Conservation (phyloP, 2,329 filamentous ascomycete genomes). For the Furcasterigmium sp. region DNA sequence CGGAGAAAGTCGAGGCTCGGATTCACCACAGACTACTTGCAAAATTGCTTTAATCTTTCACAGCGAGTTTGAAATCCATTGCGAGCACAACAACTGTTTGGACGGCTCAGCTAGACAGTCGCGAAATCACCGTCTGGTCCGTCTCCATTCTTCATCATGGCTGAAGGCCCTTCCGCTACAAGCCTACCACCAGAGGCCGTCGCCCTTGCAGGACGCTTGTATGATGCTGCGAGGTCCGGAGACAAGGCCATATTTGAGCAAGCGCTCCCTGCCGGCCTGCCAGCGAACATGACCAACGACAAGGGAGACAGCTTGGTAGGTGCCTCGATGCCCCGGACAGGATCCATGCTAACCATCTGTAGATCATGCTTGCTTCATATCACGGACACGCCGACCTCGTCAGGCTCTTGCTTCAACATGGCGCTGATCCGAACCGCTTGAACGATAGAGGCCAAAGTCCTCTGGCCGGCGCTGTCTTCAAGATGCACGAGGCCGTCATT, state of each 20-base stretch:
- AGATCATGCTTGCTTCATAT: slow-evolving; percentile 70
- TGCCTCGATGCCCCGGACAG: background rate
- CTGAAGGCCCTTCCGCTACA: background rate
- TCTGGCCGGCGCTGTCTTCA: slow-evolving; percentile 68
- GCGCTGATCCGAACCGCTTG: slow-evolving; percentile 61
- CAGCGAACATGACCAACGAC: slow-evolving; percentile 65
- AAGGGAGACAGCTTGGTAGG: slow-evolving; percentile 66
- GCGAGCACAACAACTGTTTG: too few species aligned
- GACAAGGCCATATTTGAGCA: slow-evolving; percentile 53
- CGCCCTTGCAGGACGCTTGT: slow-evolving; percentile 61
- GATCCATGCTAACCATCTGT: background rate
- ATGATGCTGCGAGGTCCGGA: slow-evolving; percentile 59
- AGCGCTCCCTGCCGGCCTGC: slow-evolving; percentile 60
- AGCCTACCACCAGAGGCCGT: slow-evolving; percentile 57
- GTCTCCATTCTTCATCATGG: background rate
- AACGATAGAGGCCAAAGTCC: slow-evolving; percentile 67
- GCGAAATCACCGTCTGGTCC: too few species aligned
- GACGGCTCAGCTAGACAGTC: too few species aligned
- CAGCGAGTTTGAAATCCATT: too few species aligned
- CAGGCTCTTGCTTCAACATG: slow-evolving; percentile 52
- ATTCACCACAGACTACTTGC: too few species aligned
- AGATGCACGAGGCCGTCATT: slow-evolving; percentile 61
- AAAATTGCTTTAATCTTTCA: too few species aligned
- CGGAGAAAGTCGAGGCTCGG: too few species aligned
- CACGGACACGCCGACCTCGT: slow-evolving; percentile 60